These are phyloP conservation scores for Coemansia sp. DNA, from an alignment of 192 early-diverging fungal species.

Conservation along the genomic window DNA sequence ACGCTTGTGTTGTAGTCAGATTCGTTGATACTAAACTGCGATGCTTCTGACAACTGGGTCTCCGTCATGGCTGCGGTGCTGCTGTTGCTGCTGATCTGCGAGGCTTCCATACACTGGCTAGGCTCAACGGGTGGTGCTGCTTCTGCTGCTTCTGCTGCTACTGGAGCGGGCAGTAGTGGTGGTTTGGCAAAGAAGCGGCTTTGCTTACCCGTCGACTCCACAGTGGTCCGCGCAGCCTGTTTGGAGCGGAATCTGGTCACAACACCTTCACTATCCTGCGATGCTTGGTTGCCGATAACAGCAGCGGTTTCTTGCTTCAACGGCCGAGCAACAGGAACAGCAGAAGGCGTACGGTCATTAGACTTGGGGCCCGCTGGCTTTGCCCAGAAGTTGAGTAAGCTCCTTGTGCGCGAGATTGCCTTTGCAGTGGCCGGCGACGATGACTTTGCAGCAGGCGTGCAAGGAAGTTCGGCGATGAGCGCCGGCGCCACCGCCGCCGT, in stretches of 20 bases:
- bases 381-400: conserved; percentile 29
- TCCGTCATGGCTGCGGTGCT: neutral
- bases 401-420: conserved; percentile 13
- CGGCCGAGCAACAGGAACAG: conserved; percentile 6
- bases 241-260: conserved; percentile 33
- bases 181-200: conserved; percentile 40
- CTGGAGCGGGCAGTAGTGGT: neutral
- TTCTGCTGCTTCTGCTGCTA: neutral
- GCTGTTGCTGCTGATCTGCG: neutral
- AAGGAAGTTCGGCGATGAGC: too few relatives aligned
- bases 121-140: neutral
- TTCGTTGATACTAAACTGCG: neutral
- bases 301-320: conserved; percentile 1
- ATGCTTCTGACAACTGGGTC: neutral
- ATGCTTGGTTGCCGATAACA: neutral
- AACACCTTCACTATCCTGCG: conserved; percentile 4
- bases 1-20: neutral
- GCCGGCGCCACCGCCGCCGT: too few relatives aligned
- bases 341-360: neutral
- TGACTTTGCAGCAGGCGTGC: neutral
- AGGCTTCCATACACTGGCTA: neutral
- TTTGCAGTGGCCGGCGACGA: neutral
- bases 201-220: conserved; percentile 20
- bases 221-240: conserved; percentile 5
- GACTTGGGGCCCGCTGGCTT: neutral